phyloP scores from a whole-genome alignment of 2,329 filamentous ascomycete genomes.

The Pseudodiploospora longispora region DNA sequence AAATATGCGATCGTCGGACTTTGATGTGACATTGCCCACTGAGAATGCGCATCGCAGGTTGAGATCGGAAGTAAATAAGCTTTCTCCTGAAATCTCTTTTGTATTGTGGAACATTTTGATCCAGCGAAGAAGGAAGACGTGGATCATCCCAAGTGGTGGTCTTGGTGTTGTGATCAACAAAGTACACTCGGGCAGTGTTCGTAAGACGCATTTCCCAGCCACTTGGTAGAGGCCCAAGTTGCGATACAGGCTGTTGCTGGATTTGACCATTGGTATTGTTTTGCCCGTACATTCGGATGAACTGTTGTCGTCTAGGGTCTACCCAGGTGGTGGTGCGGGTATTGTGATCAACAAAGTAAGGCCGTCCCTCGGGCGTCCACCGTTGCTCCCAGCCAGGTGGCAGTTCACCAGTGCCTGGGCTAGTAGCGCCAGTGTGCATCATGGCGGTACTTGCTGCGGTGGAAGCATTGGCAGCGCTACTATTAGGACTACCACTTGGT shows the following conservation, averaged over 20 bases:
- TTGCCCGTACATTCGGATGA: constrained; percentile 96
- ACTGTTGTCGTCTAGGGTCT: constrained; percentile 92
- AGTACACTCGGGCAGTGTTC: constrained; percentile 95
- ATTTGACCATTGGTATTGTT: constrained; percentile 80
- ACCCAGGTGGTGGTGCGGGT: constrained; percentile 98
- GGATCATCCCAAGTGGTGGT: constrained; percentile 99
- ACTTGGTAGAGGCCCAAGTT: constrained; percentile 88
- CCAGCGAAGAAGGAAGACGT: constrained; percentile 84
- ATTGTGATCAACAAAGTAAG: constrained; percentile 98
- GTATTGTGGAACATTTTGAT: constrained; percentile 98
- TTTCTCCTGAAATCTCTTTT: constrained; percentile 98
- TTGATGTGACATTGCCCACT: constrained; percentile 98
- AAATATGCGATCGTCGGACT: constrained; percentile 91
- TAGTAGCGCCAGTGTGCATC: constrained; percentile 90
- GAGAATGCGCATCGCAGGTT: constrained; percentile 89
- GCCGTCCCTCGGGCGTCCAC: constrained; percentile 86
- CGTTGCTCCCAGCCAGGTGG: constrained; percentile 95
- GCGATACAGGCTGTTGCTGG: constrained; percentile 94
- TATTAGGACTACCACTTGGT: constrained; percentile 23
- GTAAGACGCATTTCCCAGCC: constrained; percentile 99
- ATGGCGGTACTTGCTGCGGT: constrained; percentile 53
- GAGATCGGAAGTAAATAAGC: constrained; percentile 97
- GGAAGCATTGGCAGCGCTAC: constrained; percentile 20
- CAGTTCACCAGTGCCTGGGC: constrained; percentile 87
- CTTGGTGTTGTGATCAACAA: constrained; percentile 99